Evolutionary conservation across 257 asterid genomes (phyloP), one percentile per base, ranked within the genome.

Genomic region (Solanum virginianum): DNA sequence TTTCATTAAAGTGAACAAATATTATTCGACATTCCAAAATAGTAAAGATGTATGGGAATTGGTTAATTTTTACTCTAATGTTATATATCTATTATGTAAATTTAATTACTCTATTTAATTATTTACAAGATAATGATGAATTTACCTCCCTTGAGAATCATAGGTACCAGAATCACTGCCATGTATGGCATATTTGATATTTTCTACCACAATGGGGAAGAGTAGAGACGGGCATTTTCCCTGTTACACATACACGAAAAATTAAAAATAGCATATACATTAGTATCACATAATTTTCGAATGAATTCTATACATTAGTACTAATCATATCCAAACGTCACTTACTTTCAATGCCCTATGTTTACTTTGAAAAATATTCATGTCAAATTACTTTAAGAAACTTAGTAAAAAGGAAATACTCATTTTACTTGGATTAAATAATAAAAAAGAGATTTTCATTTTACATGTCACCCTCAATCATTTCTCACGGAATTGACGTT

Each of bases 71-170:
- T 36, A 36, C 41, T 36, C 41, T 3, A 36, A 36, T 36, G 1
- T 36, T 36, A 36, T 36, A 36, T 36, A 36, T 36, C 41, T 36
- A 36, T 36, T 36, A 36, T n/a, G n/a, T n/a, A n/a, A n/a, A n/a
- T n/a, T n/a, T n/a, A n/a, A n/a, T n/a, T n/a, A n/a, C n/a, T n/a
- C n/a, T n/a, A n/a, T 36, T 36, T 36, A 36, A 5, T 36, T 36
- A 36, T 32, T 2, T 32, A 32, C 4, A 32, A 32, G 36, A 32
- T 36, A 36, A 36, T 36, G 6, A 36, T 36, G 41, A 36, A 49
- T 20, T 26, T 90, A 96, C 99, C 99, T 93, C 89, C 99, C 99
- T 82, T 94, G 91, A 43, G 87, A 80, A 88, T 93, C 98, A 55
- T 92, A 95, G 65, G 92, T 95, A 68, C 94, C 98, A 60, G 97